These are phyloP conservation scores for Blepharisma japonicum DNA, from an alignment of 73 alveolate genomes.

Conservation along the genomic window DNA sequence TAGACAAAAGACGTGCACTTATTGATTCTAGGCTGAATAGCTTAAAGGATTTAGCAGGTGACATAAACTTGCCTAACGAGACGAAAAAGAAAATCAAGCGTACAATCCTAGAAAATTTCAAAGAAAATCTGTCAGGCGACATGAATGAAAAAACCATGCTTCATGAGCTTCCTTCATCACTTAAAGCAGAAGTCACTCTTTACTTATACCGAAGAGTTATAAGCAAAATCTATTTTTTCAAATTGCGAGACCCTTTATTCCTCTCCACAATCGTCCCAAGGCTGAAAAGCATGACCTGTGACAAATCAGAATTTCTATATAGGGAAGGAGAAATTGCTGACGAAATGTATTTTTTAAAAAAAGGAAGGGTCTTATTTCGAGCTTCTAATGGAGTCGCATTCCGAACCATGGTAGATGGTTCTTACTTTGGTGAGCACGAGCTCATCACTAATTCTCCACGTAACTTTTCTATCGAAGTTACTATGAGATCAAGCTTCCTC, in stretches of 20 bases:
- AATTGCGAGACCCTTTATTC: conserved; percentile 33
- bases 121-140: conserved; percentile 21
- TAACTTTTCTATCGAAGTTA: neutral
- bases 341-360: conserved; percentile 27
- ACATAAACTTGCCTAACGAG: conserved; percentile 26
- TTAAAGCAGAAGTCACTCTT: conserved; percentile 26
- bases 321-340: conserved; percentile 33
- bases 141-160: conserved; percentile 5
- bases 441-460: neutral
- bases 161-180: conserved; percentile 28
- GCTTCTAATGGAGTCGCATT: conserved; percentile 10
- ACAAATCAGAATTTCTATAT: conserved; percentile 8
- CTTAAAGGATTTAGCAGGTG: conserved; percentile 28
- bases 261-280: conserved; percentile 29
- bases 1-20: neutral
- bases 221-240: conserved; percentile 9
- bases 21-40: conserved; percentile 10
- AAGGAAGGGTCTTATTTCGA: conserved; percentile 29
- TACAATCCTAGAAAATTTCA: neutral
- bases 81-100: conserved; percentile 14
- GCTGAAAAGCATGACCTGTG: neutral
- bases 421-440: conserved; percentile 37
- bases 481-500: neutral
- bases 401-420: conserved; percentile 30
- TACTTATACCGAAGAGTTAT: conserved; percentile 13